phyloP scores from a whole-genome alignment of 805 yeast species.

The Torulaspora indica region DNA sequence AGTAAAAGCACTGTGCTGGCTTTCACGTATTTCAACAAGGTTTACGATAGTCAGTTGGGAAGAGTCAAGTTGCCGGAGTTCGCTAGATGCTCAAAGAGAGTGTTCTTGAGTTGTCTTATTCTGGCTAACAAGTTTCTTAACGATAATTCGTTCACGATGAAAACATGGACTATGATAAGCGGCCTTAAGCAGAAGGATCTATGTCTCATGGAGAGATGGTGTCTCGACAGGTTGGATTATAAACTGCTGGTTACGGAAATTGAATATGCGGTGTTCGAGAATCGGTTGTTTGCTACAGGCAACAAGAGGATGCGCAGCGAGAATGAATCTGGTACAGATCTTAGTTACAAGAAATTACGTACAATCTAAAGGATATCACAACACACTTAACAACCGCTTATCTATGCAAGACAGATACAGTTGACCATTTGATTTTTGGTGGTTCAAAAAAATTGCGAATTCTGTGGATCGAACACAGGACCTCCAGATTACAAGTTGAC shows the following conservation, averaged over 20 bases:
- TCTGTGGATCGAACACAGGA: constrained; percentile 79
- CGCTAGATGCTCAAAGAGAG: constrained; percentile 21
- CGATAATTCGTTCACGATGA: constrained; percentile 23
- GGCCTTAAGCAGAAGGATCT: constrained; percentile 20
- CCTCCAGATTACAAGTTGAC: constrained; percentile 45
- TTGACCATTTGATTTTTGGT: neutral
- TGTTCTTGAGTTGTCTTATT: constrained; percentile 21
- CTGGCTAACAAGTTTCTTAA: constrained; percentile 24
- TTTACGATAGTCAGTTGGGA: constrained; percentile 9
- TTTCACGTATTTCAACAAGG: constrained; percentile 16
- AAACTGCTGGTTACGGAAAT: constrained; percentile 8
- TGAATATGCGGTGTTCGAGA: constrained; percentile 8
- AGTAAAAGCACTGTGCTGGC: constrained; percentile 18
- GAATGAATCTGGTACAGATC: neutral
- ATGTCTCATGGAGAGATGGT: constrained; percentile 24
- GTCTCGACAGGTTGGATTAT: constrained; percentile 20
- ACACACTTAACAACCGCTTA: neutral
- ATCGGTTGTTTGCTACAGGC: neutral
- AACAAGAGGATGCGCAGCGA: constrained; percentile 3
- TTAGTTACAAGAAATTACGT: constrained; percentile 2
- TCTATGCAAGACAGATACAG: neutral
- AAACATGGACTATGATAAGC: constrained; percentile 22
- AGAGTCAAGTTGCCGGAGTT: constrained; percentile 18
- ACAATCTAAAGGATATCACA: constrained; percentile 1
- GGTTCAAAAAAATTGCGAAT: constrained; percentile 39